Evolutionary conservation across 371 early-diverging fungal species (phyloP).

Genomic region (Mucor indicus): DNA sequence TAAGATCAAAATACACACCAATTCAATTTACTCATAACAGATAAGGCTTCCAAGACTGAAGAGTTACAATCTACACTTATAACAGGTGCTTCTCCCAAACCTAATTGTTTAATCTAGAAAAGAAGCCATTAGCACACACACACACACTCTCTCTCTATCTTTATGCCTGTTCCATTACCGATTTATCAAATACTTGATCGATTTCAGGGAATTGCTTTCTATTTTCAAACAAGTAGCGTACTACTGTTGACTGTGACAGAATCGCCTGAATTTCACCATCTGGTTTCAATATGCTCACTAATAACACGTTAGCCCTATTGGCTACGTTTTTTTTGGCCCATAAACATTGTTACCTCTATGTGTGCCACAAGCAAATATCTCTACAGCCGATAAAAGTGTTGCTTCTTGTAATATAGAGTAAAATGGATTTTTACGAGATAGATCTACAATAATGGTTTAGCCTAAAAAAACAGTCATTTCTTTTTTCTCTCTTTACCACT

Average conservation of each 20-base stretch:
- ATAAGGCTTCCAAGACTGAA: conserved; percentile 51
- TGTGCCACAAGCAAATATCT: conserved; percentile 71
- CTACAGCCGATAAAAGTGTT: conserved; percentile 66
- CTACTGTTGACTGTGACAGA: conserved; percentile 73
- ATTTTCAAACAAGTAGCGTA: conserved; percentile 60
- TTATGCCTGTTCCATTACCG: conserved; percentile 19
- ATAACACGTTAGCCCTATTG: too few relatives aligned
- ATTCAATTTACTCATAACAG: conserved; percentile 47
- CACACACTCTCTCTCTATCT: background rate
- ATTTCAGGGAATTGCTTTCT: conserved; percentile 36
- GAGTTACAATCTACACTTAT: conserved; percentile 47
- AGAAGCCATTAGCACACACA: background rate
- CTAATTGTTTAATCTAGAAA: conserved; percentile 41
- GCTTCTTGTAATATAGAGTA: conserved; percentile 76
- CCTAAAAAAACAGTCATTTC: background rate
- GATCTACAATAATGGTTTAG: conserved; percentile 36
- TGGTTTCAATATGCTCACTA: conserved; percentile 57
- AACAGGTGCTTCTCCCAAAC: conserved; percentile 50
- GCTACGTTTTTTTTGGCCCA: too few relatives aligned
- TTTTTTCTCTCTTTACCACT: conserved; percentile 34
- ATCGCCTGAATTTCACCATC: conserved; percentile 58
- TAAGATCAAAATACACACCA: too few relatives aligned
- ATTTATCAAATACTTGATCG: conserved; percentile 31
- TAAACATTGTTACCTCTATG: conserved; percentile 62
- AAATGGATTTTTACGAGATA: conserved; percentile 82